These are phyloP conservation scores for Ophiostoma himal-ulmi DNA, from an alignment of 2,329 filamentous ascomycete genomes.

Conservation along the genomic window DNA sequence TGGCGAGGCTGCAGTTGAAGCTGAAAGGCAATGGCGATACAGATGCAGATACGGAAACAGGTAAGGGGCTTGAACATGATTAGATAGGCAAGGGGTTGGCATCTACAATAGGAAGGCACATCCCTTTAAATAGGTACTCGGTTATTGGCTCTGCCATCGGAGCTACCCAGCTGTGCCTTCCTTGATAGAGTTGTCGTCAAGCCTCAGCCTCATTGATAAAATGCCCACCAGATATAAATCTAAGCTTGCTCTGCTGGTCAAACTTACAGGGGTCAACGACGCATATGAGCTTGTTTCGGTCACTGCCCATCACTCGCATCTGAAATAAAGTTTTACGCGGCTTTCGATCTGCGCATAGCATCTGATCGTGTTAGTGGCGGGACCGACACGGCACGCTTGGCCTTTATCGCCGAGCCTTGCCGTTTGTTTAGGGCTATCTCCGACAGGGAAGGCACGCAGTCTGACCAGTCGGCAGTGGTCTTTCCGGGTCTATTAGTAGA, in stretches of 20 bases:
- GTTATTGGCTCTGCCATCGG: neutral
- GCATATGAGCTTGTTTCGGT: neutral
- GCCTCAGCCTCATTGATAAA: neutral
- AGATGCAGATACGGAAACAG: neutral
- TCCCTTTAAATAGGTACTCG: neutral
- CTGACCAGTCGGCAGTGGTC: neutral
- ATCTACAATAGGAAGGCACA: neutral
- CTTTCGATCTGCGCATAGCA: neutral
- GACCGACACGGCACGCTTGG: neutral
- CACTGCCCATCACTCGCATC: neutral
- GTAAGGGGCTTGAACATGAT: neutral
- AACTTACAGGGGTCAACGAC: neutral
- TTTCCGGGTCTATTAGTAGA: neutral
- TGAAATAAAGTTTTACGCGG: neutral
- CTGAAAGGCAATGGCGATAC: neutral
- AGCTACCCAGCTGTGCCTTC: neutral
- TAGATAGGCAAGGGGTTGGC: neutral
- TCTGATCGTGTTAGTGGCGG: neutral
- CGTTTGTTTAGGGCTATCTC: neutral
- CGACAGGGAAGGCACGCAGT: neutral
- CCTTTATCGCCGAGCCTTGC: neutral
- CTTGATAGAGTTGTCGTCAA: neutral
- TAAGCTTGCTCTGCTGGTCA: neutral
- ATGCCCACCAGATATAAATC: neutral
- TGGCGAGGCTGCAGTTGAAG: neutral